A percentile compares a stretch with the other conserved stretches of the same genome.
These are phyloP conservation scores for Hypoxylon sp. DNA, from an alignment of 2,329 filamentous ascomycete species.

Conservation along the genomic window DNA sequence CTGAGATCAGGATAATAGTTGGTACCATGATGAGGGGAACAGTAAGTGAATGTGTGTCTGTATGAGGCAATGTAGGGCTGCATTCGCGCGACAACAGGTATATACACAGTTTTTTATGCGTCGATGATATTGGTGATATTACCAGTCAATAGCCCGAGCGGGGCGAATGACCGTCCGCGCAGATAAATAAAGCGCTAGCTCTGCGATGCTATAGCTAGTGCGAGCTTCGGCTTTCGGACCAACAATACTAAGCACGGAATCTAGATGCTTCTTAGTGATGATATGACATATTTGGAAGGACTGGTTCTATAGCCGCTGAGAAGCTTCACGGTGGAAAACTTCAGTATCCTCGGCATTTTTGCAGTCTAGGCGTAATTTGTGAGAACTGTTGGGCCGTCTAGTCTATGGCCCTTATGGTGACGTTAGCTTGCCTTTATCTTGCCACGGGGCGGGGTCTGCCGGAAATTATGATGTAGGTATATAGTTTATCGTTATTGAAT, in stretches of 20 bases:
- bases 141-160: slow-evolving; percentile 1
- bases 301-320: not conserved
- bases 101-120: not conserved
- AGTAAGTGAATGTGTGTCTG: not conserved
- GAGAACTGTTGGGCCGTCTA: too few species aligned
- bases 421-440: not conserved
- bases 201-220: not conserved
- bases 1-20: slow-evolving; percentile 56
- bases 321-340: not conserved
- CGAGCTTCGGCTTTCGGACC: not conserved
- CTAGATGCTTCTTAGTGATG: not conserved
- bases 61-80: not conserved
- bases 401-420: too few species aligned
- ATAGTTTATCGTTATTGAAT: not conserved
- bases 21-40: slow-evolving; percentile 47
- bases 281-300: not conserved
- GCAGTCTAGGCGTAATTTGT: not conserved
- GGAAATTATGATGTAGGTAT: not conserved
- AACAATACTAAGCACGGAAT: not conserved
- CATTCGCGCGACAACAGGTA: not conserved
- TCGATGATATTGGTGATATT: slow-evolving; percentile 22
- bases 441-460: not conserved
- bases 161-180: slow-evolving; percentile 9
- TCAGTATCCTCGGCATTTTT: not conserved
- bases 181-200: slow-evolving; percentile 8